Evolutionary conservation across 73 alveolate genomes (phyloP).

Genomic region (Urostyla sp.): DNA sequence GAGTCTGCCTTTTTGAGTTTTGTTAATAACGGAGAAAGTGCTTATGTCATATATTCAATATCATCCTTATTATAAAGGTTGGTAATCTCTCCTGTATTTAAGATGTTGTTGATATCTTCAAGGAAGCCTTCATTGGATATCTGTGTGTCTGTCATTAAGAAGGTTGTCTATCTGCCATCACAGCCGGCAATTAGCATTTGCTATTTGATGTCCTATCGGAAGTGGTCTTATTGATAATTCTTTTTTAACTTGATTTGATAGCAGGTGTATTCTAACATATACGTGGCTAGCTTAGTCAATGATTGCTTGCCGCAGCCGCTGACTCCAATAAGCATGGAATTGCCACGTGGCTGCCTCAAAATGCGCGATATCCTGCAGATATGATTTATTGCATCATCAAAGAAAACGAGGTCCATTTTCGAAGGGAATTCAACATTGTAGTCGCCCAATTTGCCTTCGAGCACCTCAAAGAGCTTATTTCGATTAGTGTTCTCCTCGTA

Average conservation of each 20-base stretch:
- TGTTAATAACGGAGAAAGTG: conserved; percentile 63
- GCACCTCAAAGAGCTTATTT: conserved; percentile 82
- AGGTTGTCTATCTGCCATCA: conserved; percentile 67
- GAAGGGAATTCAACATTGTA: conserved; percentile 92
- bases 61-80: conserved; percentile 95
- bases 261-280: conserved; percentile 73
- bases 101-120: conserved; percentile 86
- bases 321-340: conserved; percentile 74
- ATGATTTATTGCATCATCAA: conserved; percentile 92
- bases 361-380: conserved; percentile 65
- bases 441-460: conserved; percentile 93
- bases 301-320: conserved; percentile 90
- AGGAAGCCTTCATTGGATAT: conserved; percentile 83
- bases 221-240: conserved; percentile 75
- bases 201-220: conserved; percentile 86
- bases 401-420: conserved; percentile 98
- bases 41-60: conserved; percentile 84
- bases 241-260: conserved; percentile 80
- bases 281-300: conserved; percentile 80
- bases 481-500: conserved; percentile 96
- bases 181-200: conserved; percentile 80
- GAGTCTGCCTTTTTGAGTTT: conserved; percentile 70
- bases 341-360: conserved; percentile 68
- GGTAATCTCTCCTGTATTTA: conserved; percentile 98
- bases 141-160: conserved; percentile 85